These are phyloP conservation scores for Trichoderma sp. DNA, from an alignment of 2,329 filamentous ascomycete genomes.

Conservation along the genomic window DNA sequence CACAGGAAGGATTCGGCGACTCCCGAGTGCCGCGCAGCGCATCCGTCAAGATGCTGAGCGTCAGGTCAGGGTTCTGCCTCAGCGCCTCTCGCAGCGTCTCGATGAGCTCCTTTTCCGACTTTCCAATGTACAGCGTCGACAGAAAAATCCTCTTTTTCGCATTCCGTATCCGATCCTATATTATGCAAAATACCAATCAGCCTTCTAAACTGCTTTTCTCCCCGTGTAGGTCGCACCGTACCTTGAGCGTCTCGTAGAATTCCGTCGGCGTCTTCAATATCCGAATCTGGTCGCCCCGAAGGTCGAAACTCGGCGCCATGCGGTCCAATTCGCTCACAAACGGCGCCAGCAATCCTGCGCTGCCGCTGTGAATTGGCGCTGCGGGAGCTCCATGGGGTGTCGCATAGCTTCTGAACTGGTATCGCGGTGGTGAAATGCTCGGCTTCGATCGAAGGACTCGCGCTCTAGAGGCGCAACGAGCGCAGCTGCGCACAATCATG, in stretches of 20 bases:
- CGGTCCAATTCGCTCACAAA: constrained; percentile 77
- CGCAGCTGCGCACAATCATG: constrained; percentile 46
- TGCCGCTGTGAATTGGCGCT: constrained; percentile 33
- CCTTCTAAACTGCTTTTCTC: not conserved
- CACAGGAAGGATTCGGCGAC: constrained; percentile 81
- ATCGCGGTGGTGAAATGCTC: constrained; percentile 38
- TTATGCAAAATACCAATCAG: constrained; percentile 20
- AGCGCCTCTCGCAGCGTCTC: constrained; percentile 76
- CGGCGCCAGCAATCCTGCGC: constrained; percentile 52
- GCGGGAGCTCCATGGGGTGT: constrained; percentile 39
- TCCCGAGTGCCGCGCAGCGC: constrained; percentile 89
- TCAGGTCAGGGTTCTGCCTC: constrained; percentile 71
- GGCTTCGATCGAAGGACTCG: constrained; percentile 37
- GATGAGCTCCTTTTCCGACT: constrained; percentile 87
- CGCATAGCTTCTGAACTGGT: constrained; percentile 49
- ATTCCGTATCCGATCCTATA: constrained; percentile 75
- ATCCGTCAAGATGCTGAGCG: constrained; percentile 88
- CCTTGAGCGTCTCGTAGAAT: constrained; percentile 92
- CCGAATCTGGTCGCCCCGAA: constrained; percentile 77
- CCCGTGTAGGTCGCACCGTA: constrained; percentile 40
- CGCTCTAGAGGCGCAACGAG: constrained; percentile 39
- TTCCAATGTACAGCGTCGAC: constrained; percentile 96
- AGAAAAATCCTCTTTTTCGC: constrained; percentile 84
- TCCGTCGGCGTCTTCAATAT: constrained; percentile 81
- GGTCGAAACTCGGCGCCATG: constrained; percentile 87